Base-by-base conservation (phyloP, 2,329 filamentous ascomycete species). In the Colletotrichum sp. region DNA sequence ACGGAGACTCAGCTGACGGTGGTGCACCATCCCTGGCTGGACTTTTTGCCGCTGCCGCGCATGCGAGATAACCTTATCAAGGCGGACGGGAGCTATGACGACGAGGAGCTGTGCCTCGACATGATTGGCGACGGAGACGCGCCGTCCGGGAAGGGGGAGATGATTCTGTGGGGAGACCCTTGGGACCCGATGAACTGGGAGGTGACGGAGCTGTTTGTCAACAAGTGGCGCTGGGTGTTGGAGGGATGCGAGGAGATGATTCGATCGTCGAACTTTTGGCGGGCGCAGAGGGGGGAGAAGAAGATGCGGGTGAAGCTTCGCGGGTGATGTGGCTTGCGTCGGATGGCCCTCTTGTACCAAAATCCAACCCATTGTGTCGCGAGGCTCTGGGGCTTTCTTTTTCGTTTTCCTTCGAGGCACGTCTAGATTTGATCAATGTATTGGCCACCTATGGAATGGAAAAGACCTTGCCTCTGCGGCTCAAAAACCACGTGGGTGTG, bases 151-250 rank as follows among this genome's bases (percentile, higher is more conserved):
- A 78, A 78, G 66, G 80, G 82, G 15, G 84, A 81, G 4, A 62
- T 90, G 4, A 82, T 90, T 22, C 85, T 89, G 1, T 90, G 88
- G 89, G 87, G 87, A 0, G 85, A 88, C 8, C 82, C 88, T 0
- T 86, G 84, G 81, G 83, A 89, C 52, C 71, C 82, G 2, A 74
- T 76, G 0, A 86, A 83, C 18, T 91, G 89, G 89, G 89, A 91
- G 75, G 81, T 87, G 4, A 88, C 84, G 1, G 82, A 83, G 18
- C 71, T 71, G 0, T 90, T 91, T 77, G 76, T 86, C 2, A 80
- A 79, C 48, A 89, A 88, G 76, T 90, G 87, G 87, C 81, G 78
- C 1, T 83, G 83, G 81, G 64, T 87, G 6, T 66, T 88, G 0
- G 75, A 78, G 3, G 86, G 83, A 0, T 88, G 86, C 66, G 74